Conservation (phyloP, 768 basidiomycete species). For the Asterophora parasitica region DNA sequence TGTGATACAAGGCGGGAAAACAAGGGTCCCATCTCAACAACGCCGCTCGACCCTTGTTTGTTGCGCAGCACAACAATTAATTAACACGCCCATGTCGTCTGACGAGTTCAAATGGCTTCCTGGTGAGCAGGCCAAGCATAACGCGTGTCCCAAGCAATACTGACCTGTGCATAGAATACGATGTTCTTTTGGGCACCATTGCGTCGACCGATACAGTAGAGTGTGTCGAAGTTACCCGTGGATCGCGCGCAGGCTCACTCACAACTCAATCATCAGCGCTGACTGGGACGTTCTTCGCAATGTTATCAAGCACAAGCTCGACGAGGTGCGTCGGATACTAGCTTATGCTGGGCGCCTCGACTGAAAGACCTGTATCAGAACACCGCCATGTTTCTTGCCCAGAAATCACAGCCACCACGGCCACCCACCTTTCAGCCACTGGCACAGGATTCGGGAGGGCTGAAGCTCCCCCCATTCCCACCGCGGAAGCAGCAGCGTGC, state of each 20-base stretch:
- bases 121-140: slow-evolving; percentile 31
- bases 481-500: slow-evolving; percentile 45
- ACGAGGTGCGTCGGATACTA: slow-evolving; percentile 44
- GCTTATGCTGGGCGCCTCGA: slow-evolving; percentile 5
- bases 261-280: slow-evolving; percentile 34
- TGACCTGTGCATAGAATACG: slow-evolving; percentile 43
- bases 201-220: slow-evolving; percentile 62
- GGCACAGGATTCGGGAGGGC: slow-evolving; percentile 48
- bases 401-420: slow-evolving; percentile 29
- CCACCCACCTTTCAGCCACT: slow-evolving; percentile 39
- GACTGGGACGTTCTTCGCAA: slow-evolving; percentile 71
- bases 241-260: slow-evolving; percentile 5
- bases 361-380: slow-evolving; percentile 33
- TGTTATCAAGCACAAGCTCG: slow-evolving; percentile 67
- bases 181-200: slow-evolving; percentile 52
- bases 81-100: slow-evolving; percentile 11
- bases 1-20: slow-evolving; percentile 1
- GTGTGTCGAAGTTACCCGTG: slow-evolving; percentile 31
- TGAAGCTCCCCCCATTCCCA: slow-evolving; percentile 71
- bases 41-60: too few species aligned
- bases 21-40: neutral
- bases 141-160: neutral
- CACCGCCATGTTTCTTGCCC: slow-evolving; percentile 41
- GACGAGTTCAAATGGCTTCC: slow-evolving; percentile 44
- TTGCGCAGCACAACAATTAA: neutral